Conservation (phyloP, 148 eudicot genomes). For the Cornus controversa region DNA sequence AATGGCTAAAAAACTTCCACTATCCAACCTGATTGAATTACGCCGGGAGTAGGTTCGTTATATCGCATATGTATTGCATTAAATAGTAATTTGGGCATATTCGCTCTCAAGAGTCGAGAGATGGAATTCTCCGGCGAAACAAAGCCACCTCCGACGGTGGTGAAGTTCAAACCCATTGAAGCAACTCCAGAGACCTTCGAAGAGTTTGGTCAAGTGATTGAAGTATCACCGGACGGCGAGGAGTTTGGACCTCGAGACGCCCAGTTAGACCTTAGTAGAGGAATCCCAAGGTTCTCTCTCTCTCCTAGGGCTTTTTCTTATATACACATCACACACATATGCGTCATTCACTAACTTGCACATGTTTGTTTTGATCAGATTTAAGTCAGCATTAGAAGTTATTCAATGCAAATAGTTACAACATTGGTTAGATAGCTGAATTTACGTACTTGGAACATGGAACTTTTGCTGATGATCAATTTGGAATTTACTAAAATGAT, state of each 20-base stretch:
- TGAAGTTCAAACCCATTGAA: not conserved
- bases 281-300: not conserved
- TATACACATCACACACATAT: no score
- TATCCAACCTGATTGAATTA: no score
- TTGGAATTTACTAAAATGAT: no score
- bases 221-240: not conserved
- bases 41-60: no score
- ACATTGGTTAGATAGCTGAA: not conserved
- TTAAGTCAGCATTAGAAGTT: not conserved
- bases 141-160: not conserved
- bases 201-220: not conserved
- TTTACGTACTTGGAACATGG: no score
- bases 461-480: no score
- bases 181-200: not conserved
- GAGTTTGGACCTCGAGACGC: not conserved
- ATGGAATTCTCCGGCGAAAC: not conserved
- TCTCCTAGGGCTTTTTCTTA: not conserved
- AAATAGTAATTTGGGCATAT: not conserved
- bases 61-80: not conserved
- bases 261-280: not conserved
- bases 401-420: no score
- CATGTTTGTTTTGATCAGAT: not conserved
- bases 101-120: not conserved
- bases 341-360: not conserved
- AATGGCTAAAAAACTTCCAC: no score